Evolutionary conservation across 345 rosid genomes (phyloP), one percentile per base, ranked within the genome.

Genomic region (Brassica incana): DNA sequence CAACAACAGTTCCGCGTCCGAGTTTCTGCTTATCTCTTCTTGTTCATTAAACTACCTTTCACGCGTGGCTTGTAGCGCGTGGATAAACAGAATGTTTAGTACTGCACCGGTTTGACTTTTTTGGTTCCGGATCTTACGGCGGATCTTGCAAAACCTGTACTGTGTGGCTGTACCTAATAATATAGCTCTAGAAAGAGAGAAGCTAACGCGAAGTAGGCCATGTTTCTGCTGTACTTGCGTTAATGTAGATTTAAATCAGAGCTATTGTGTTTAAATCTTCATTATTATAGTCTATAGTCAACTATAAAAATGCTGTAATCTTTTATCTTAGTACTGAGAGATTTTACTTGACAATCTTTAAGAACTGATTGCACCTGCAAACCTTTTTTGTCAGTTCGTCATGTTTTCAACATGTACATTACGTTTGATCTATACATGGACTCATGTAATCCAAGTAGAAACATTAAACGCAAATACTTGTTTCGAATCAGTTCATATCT

Each of bases 1-100:
- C 69, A 73, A 32, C 64, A 67, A 79, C 74, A 79, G 63, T 45
- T 73, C 38, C 64, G 78, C 66, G 72, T 71, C 72, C 50, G 67
- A 65, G 77, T 71, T 78, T 62, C 54, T 52, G 76, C 66, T 43
- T 52, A 65, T 72, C 27, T 65, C 36, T 11, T 45, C 74, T 12
- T 48, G 18, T 62, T 77, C 32, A 2, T 78, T 65, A 14, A 16
- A 9, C 56, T 5, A 63, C 5, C 32, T 52, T 12, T 5, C 72
- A 65, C 72, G 72, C 77, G 14, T 43, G 50, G 50, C 50, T 43
- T 43, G 20, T 20, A n/a, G 72, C 72, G 76, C 70, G 71, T 71
- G 66, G 56, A 36, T 8, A 23, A 14, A 63, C 20, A 7, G 3
- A 4, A 2, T 16, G 6, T 43, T 18, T 40, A 40, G 48, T 14